Evolutionary conservation across 305 asterid species (phyloP), one percentile per base, ranked within the genome.

Genomic region (Euphrasia arctica): DNA sequence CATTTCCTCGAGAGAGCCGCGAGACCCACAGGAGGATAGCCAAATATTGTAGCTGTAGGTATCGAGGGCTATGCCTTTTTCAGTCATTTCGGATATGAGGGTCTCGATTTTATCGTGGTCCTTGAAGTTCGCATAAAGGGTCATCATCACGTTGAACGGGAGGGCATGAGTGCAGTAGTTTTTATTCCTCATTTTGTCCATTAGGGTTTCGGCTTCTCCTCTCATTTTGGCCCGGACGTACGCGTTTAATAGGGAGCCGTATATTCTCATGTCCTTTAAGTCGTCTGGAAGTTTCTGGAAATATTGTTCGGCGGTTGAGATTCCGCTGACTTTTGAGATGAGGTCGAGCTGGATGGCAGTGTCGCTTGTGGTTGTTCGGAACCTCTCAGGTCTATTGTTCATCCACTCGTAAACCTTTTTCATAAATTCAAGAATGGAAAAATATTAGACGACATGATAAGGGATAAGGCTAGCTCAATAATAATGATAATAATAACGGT

Each of bases 101-200:
- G 82, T 61, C 69, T 88, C 96, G 12, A 88, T 74, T 75, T 78
- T 83, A 32, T 80, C 85, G 4, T 77, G 78, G 50, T 85, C 93
- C 60, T 83, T 77, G 63, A 83, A 80, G 75, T 81, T 85, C 95
- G 73, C 76, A 57, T 86, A 94, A 55, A 90, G 96, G 5, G 97
- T 90, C 97, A 94, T 86, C 85, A 90, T 83, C 81, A 94, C 97
- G 65, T 94, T 94, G 79, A 54, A 90, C 0, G 97, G 95, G 60
- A 88, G 95, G 9, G 97, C 62, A 59, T 86, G 91, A 62, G 31
- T 64, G 13, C 91, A 80, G 45, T 86, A 88, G 54, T 92, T 90
- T 70, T 78, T 74, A 36, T 49, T 72, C 76, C 84, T 81, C 83
- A 94, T 79, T 75, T 79, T 72, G 32, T 74, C 89, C 76, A 94